phyloP scores from a whole-genome alignment of 2,329 filamentous ascomycete genomes.

The Phialophora macrospora region DNA sequence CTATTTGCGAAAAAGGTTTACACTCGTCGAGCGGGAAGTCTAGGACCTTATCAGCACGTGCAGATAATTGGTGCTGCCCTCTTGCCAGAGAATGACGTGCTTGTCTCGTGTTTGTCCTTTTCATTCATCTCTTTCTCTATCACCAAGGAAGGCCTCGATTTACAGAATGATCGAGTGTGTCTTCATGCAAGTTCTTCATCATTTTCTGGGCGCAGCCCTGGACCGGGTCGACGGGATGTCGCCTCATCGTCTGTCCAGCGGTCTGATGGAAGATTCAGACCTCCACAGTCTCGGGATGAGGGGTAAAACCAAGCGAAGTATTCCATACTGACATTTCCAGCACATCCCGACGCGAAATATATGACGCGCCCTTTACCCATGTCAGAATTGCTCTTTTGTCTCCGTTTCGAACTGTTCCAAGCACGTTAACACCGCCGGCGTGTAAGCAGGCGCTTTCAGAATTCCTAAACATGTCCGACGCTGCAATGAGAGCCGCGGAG shows the following conservation, averaged over 20 bases:
- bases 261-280: constrained; percentile 24
- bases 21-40: neutral
- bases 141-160: neutral
- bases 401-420: neutral
- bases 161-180: neutral
- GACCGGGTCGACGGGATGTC: neutral
- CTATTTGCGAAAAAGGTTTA: neutral
- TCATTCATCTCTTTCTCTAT: neutral
- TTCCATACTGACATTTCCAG: constrained; percentile 2
- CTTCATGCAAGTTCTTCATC: neutral
- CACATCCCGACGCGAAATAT: neutral
- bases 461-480: constrained; percentile 29
- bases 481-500: constrained; percentile 31
- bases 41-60: constrained; percentile 16
- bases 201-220: neutral
- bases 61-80: neutral
- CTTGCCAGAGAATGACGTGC: neutral
- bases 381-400: neutral
- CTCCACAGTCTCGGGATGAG: constrained; percentile 23
- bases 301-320: constrained; percentile 16
- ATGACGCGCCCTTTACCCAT: neutral
- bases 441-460: neutral
- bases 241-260: constrained; percentile 4
- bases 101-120: neutral
- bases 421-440: neutral